Evolutionary conservation across 2,329 filamentous ascomycete species (phyloP), one percentile per base, ranked within the genome.

Genomic region (Microdochium bolleyi): DNA sequence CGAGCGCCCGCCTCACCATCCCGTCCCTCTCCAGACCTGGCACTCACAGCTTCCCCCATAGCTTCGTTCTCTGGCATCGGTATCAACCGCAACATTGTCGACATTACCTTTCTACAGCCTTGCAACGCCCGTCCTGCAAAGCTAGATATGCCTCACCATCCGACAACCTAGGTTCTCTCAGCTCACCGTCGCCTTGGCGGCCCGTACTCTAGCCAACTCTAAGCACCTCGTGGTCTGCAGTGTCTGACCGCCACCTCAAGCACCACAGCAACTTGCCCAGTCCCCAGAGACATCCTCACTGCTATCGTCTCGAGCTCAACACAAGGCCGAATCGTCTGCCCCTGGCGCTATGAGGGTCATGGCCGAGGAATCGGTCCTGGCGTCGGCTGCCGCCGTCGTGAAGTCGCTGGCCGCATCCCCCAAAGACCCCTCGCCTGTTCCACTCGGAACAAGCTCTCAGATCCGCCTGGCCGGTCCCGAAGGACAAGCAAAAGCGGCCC

Each of bases 381-480:
- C 71, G 59, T 78, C 78, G 48, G 74, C 76, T 37, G 74, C 77
- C 61, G 72, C 78, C 62, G 72, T 83, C 58, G 70, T 83, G 58
- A 74, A 76, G 61, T 73, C 70, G 56, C 68, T 83, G 55, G 79
- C 78, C 54, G 65, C 67, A 56, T 71, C 75, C 54, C 64, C 70
- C 30, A 70, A 70, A 56, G 65, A 69, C 49, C 60, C 67, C 38
- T 62, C 65, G 56, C 65, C 71, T 50, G 67, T 71, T 51, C 66
- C 73, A 53, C 66, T 71, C 54, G 70, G 69, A 50, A 65, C 70
- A 53, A 73, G 71, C 54, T 69, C 71, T 51, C 74, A 79, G 59
- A 77, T 92, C 64, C 80, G 79, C 57, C 79, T 97, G 24, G 92
- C 92, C 14, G 94, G 94, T 54, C 79, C 82, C 54, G 80, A 90